phyloP scores from a whole-genome alignment of 2,329 filamentous ascomycete species.

The Thielaviopsis punctulata region DNA sequence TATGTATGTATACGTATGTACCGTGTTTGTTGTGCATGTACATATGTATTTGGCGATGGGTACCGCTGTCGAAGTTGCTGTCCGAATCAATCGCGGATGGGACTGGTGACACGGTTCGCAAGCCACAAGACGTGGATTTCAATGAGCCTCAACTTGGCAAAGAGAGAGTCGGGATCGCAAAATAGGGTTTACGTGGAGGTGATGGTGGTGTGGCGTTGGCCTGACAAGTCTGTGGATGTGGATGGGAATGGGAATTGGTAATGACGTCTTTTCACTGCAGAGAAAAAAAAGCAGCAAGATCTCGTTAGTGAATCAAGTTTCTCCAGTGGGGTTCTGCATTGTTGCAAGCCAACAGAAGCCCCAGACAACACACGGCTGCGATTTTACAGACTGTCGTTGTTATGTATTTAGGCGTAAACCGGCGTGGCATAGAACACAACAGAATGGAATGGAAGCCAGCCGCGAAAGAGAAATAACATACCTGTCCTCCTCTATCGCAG shows the following conservation, averaged over 20 bases:
- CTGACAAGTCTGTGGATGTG: not conserved
- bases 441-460: conserved; percentile 13
- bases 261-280: not conserved
- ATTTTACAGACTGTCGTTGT: not conserved
- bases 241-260: not conserved
- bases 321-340: not conserved
- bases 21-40: not conserved
- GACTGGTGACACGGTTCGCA: not conserved
- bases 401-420: not conserved
- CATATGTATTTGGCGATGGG: not conserved
- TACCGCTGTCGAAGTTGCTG: not conserved
- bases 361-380: not conserved
- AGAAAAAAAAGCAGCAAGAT: not conserved
- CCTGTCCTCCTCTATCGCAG: not conserved
- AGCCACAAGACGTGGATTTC: not conserved
- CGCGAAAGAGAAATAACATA: conserved; percentile 15
- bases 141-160: not conserved
- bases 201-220: not conserved
- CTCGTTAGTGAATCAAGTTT: not conserved
- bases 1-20: too few species aligned
- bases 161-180: not conserved
- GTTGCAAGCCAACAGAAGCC: not conserved
- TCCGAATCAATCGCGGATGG: not conserved
- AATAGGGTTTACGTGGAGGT: not conserved
- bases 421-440: not conserved